Evolutionary conservation across 169 alveolate species (phyloP), one percentile per base, ranked within the genome.

Genomic region (Theileria annulata): DNA sequence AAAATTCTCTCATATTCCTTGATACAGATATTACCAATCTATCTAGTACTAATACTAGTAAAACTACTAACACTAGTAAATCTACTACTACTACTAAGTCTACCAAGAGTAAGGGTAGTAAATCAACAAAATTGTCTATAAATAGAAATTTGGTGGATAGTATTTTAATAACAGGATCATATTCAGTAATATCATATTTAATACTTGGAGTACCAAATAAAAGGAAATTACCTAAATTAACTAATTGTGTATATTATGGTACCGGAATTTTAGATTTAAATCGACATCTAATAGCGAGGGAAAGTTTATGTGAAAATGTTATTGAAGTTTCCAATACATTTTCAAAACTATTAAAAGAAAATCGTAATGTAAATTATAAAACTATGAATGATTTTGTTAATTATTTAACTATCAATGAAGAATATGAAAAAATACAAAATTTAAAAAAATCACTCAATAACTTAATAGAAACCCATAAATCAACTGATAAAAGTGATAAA

Each of bases 111-210:
- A 31, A 35, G 76, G 25, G 23, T 10, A 30, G 23, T 60, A 27
- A 3, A 19, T 21, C 1, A 0, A n/a, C 33, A 0, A 58, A 23
- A 19, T 1, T 28, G 21, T 2, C 42, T 17, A 8, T n/a, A 19
- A 42, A n/a, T 23, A 25, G 25, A 4, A 9, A 0, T 2, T 33
- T 68, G 0, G 37, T 49, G 19, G 63, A 68, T n/a, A 31, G 33
- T 2, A 68, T 68, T 23, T 58, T 68, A 30, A 35, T 68, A 23
- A 35, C 49, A 35, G 76, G 76, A 33, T n/a, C 51, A 6, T 68
- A 35, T n/a, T 10, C n/a, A 68, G 3, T 23, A 25, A 4, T 68
- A 9, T 35, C 76, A 3, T 68, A 68, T 19, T 19, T 68, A 0
- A 37, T 68, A 1, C 35, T 68, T 64, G 35, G 31, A 62, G 48